Percentiles rank a stretch among this genome's conserved stretches.
Conservation (phyloP, 768 basidiomycete species). For the Rhizopogon rudus region DNA sequence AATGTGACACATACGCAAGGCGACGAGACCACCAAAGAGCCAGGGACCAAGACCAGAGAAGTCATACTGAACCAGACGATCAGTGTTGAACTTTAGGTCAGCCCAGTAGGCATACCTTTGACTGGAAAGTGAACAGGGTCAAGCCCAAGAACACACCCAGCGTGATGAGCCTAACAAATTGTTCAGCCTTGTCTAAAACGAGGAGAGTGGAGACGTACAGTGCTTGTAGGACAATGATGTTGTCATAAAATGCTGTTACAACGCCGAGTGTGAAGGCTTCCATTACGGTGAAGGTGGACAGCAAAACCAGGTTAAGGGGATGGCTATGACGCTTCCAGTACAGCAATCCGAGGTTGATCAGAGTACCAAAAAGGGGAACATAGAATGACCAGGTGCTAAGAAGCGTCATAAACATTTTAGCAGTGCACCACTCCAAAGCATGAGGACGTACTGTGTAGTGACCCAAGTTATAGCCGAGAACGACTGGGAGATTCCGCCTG, state of each 20-base stretch:
- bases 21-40: constrained; percentile 81
- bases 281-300: constrained; percentile 84
- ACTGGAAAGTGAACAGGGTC: constrained; percentile 92
- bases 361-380: constrained; percentile 70
- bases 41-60: constrained; percentile 91
- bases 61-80: constrained; percentile 60
- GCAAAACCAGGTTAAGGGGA: constrained; percentile 81
- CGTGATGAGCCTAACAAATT: constrained; percentile 63
- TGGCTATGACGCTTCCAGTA: constrained; percentile 93
- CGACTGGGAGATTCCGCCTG: constrained; percentile 65
- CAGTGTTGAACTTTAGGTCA: background rate
- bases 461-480: constrained; percentile 63
- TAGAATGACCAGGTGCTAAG: constrained; percentile 75
- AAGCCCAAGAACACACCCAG: constrained; percentile 90
- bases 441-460: constrained; percentile 50
- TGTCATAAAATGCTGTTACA: constrained; percentile 71
- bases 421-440: background rate
- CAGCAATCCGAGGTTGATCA: constrained; percentile 73
- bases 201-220: constrained; percentile 42
- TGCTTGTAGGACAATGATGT: constrained; percentile 77
- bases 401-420: background rate
- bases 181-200: constrained; percentile 6
- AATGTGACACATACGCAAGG: constrained; percentile 48
- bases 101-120: constrained; percentile 52
- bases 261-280: constrained; percentile 92